Evolutionary conservation across 768 basidiomycete species (phyloP).

Genomic region (Pleurotus tuoliensis): DNA sequence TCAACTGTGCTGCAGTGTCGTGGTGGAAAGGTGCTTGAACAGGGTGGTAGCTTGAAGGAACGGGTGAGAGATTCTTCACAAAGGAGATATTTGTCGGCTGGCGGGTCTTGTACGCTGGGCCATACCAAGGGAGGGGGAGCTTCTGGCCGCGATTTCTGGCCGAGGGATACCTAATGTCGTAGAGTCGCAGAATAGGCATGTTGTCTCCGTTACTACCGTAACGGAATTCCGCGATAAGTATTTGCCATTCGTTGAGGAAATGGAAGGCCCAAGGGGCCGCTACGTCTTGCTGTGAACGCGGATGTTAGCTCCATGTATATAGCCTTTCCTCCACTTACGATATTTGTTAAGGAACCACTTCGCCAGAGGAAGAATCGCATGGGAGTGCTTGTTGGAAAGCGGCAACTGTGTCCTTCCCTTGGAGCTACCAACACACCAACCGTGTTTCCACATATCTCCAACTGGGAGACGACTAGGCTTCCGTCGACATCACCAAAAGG

Average conservation of each 20-base stretch:
- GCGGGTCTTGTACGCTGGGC: constrained; percentile 1
- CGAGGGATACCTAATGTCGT: background rate
- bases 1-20: background rate
- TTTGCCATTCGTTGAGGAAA: constrained; percentile 3
- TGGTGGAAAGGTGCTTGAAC: background rate
- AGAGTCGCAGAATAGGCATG: constrained; percentile 3
- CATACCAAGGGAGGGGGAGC: constrained; percentile 3
- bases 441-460: constrained; percentile 4
- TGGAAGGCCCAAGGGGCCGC: constrained; percentile 2
- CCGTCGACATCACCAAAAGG: constrained; percentile 1
- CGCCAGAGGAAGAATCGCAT: constrained; percentile 4
- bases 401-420: background rate
- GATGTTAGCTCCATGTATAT: background rate
- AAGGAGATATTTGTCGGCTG: constrained; percentile 1
- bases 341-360: constrained; percentile 1
- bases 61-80: background rate
- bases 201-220: background rate
- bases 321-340: background rate
- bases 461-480: background rate
- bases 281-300: background rate
- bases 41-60: background rate
- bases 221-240: constrained; percentile 3
- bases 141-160: background rate
- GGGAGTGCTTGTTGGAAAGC: constrained; percentile 5
- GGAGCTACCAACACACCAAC: constrained; percentile 2